phyloP scores from a whole-genome alignment of 352 stramenopile species.

The Phytopythium delawarense region DNA sequence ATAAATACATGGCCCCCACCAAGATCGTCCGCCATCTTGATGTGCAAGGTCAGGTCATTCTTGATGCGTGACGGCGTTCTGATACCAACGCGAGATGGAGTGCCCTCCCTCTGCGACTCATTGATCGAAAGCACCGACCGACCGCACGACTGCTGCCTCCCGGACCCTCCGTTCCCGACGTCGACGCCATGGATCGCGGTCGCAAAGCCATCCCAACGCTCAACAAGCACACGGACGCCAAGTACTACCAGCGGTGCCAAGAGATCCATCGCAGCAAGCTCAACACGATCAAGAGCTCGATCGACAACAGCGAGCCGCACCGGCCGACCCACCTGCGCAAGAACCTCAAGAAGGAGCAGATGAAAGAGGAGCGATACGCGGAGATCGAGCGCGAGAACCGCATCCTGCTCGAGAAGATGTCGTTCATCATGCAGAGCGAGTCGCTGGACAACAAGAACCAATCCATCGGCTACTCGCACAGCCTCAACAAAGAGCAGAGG shows the following conservation, averaged over 20 bases:
- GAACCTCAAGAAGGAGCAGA: slow-evolving; percentile 96
- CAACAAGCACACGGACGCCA: slow-evolving; percentile 85
- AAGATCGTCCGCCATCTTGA: no score
- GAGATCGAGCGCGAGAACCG: slow-evolving; percentile 97
- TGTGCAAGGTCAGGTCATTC: no score
- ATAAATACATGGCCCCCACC: slow-evolving; percentile 1
- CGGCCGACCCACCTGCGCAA: slow-evolving; percentile 90
- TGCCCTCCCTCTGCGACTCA: not conserved
- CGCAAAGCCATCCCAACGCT: slow-evolving; percentile 83
- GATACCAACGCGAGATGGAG: not conserved
- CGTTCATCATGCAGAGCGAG: slow-evolving; percentile 91
- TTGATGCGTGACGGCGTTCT: not conserved
- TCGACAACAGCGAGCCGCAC: slow-evolving; percentile 93
- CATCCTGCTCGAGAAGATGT: slow-evolving; percentile 97
- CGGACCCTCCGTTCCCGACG: not conserved
- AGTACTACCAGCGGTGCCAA: slow-evolving; percentile 85
- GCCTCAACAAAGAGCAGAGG: slow-evolving; percentile 77
- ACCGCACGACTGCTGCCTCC: not conserved
- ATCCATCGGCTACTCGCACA: slow-evolving; percentile 67
- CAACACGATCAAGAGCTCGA: slow-evolving; percentile 90
- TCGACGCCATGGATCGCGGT: slow-evolving; percentile 61
- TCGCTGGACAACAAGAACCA: slow-evolving; percentile 87
- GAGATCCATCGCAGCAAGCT: slow-evolving; percentile 81
- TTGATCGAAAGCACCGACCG: not conserved
- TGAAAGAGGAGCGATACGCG: slow-evolving; percentile 94